Base-by-base conservation (phyloP, 805 yeast genomes). In the Candida xiaguanensis region DNA sequence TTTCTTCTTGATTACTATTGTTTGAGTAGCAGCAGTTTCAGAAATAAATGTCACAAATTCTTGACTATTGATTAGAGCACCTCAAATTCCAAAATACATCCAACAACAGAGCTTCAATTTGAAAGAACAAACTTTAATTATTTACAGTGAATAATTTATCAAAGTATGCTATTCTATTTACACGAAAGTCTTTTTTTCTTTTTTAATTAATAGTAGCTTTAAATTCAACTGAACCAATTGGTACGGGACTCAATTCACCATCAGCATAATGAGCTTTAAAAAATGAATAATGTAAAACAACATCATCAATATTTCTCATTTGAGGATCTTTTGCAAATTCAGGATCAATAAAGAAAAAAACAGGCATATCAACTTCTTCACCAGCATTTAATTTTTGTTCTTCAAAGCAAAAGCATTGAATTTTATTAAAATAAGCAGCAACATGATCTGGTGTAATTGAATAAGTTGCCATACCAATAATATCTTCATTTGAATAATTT, bases 291-390 rank as follows among this genome's bases (percentile, higher is more conserved):
- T 91, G 95, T 53, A 93, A 74, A 8, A 89, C 87, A 33, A 91
- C 77, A 59, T 90, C 96, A 50, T 88, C 90, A 29, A 90, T 81
- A 53, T 87, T 85, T 60, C 90, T 78, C 95, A 93, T 87, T 24
- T 79, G 73, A 4, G 99, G 97, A 57, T 90, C 98, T 43, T 81
- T 79, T 32, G 93, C 93, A 61, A 85, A 91, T 49, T 90, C 98
- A 0, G 98, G 98, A 58, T 90, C 98, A 32, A 90, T 86, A 61
- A 90, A 90, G 75, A 90, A 93, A 66, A 93, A 93, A 7, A 93
- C 87, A 0, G 99, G 99, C 99, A 93, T 93, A 58, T 93, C 99
- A 13, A 93, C 95, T 58, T 93, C 97, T 63, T 93, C 99, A 7
- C 97, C 97, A 2, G 97, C 96, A 40, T 80, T 75, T 47, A 93